Evolutionary conservation across 2,329 filamentous ascomycete genomes (phyloP).

Genomic region (Helotiales sp.): DNA sequence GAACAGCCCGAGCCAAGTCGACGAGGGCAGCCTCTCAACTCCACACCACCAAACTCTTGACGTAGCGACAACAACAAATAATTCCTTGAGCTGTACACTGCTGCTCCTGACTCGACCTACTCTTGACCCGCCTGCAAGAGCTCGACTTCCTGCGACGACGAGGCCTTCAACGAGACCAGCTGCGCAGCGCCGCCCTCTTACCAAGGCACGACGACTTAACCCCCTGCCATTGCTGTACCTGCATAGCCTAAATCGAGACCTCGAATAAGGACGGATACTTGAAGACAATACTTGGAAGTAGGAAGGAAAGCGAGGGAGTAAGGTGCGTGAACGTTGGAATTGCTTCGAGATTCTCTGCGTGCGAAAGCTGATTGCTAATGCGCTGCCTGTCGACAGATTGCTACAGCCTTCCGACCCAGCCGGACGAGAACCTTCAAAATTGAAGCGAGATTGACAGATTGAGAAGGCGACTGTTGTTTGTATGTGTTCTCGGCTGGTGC

Average conservation of each 20-base stretch:
- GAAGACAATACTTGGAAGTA: background rate
- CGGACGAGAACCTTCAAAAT: constrained; percentile 11
- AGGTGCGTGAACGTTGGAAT: background rate
- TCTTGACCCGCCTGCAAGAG: background rate
- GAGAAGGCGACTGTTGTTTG: background rate
- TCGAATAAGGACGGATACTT: background rate
- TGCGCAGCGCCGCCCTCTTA: background rate
- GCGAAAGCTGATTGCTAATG: constrained; percentile 8
- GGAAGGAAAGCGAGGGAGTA: background rate
- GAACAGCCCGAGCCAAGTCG: background rate
- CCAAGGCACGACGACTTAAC: background rate
- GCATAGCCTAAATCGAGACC: constrained; percentile 8
- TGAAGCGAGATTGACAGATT: constrained; percentile 6
- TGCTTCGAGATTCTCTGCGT: background rate
- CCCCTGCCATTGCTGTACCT: constrained; percentile 16
- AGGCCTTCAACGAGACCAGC: background rate
- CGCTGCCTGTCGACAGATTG: constrained; percentile 10
- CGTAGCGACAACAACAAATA: constrained; percentile 20
- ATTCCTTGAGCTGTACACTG: background rate
- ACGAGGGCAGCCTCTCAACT: constrained; percentile 15
- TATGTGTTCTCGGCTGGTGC: background rate
- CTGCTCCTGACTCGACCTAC: background rate
- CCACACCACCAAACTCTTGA: constrained; percentile 21
- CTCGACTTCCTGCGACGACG: background rate
- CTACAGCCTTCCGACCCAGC: constrained; percentile 9